phyloP scores from a whole-genome alignment of 2,329 filamentous ascomycete genomes.

The Aspergillus floridensis region DNA sequence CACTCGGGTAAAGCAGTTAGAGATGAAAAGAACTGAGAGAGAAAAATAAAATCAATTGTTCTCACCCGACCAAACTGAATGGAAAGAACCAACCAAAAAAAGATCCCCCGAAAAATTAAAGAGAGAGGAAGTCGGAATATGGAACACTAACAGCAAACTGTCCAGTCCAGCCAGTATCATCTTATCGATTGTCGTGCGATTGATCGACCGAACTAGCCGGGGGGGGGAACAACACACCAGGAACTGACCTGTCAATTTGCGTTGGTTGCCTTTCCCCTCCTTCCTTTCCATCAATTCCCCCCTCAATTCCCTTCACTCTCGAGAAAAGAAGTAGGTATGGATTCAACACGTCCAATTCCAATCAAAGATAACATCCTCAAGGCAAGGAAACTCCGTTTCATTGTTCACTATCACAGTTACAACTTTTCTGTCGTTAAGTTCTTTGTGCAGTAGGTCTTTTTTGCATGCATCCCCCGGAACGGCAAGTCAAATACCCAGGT shows the following conservation, averaged over 20 bases:
- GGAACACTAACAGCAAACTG: neutral
- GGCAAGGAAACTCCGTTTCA: neutral
- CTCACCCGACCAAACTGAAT: neutral
- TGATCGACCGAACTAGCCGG: neutral
- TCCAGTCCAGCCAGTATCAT: neutral
- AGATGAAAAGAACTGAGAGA: neutral
- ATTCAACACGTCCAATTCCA: neutral
- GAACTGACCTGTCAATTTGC: constrained; percentile 7
- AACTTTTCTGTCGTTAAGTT: neutral
- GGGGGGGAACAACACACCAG: neutral
- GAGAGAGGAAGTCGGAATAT: no score
- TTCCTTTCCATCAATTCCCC: neutral
- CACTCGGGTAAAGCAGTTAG: neutral
- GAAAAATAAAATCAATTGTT: neutral
- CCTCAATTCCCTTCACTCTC: no score
- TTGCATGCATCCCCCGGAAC: neutral
- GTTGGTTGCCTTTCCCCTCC: neutral
- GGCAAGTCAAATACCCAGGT: neutral
- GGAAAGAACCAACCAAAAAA: neutral
- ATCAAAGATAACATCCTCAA: neutral
- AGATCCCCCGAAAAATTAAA: neutral
- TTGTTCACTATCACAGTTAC: neutral
- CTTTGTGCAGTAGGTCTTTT: neutral
- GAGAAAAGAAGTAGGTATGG: no score
- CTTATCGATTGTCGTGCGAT: neutral